phyloP scores from a whole-genome alignment of 169 alveolate genomes.

The Plasmodium ovale region DNA sequence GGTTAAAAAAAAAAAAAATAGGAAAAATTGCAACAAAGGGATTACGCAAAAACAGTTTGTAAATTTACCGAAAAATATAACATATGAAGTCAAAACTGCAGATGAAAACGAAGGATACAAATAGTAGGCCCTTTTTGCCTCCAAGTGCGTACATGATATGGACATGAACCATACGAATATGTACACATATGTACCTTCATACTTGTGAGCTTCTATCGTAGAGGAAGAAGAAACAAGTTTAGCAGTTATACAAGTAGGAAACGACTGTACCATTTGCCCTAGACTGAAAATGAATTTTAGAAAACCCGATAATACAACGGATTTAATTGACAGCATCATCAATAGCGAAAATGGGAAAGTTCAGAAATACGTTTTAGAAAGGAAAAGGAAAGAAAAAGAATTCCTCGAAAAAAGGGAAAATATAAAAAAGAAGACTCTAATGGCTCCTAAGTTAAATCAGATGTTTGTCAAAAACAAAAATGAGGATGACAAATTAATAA shows the following conservation, averaged over 20 bases:
- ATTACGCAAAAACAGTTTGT: neutral
- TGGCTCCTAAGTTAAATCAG: slow-evolving; percentile 73
- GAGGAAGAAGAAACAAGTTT: too few species aligned
- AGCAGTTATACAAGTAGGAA: too few species aligned
- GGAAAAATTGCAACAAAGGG: neutral
- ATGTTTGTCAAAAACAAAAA: slow-evolving; percentile 73
- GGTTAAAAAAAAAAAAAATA: too few species aligned
- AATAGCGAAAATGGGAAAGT: slow-evolving; percentile 77
- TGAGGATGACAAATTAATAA: slow-evolving; percentile 70
- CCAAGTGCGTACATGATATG: too few species aligned
- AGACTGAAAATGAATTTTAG: slow-evolving; percentile 57
- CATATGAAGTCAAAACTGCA: too few species aligned
- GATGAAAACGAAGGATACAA: too few species aligned
- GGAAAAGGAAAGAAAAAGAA: slow-evolving; percentile 71
- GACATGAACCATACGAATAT: too few species aligned
- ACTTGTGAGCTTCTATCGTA: too few species aligned
- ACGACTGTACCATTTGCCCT: too few species aligned
- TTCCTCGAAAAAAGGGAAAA: slow-evolving; percentile 70
- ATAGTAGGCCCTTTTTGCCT: too few species aligned
- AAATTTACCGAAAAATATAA: too few species aligned
- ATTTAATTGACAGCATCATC: slow-evolving; percentile 69
- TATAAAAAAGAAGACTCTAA: slow-evolving; percentile 46
- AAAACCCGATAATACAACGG: slow-evolving; percentile 61
- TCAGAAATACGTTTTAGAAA: slow-evolving; percentile 72
- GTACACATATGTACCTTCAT: too few species aligned